phyloP scores from a whole-genome alignment of 116 monocot genomes.

The Cymodocea nodosa region DNA sequence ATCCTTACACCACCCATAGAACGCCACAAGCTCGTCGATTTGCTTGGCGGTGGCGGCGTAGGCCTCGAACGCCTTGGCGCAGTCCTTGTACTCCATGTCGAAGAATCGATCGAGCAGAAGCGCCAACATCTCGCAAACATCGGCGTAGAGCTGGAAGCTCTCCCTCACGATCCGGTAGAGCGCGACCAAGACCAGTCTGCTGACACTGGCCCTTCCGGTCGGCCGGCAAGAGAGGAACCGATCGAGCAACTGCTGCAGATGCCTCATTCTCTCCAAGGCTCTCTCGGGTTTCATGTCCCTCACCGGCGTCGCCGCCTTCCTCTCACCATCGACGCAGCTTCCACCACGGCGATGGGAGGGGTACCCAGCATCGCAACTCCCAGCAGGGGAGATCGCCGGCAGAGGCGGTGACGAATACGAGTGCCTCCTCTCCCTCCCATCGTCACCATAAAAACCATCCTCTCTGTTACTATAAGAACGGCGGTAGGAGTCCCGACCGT shows the following conservation, averaged over 20 bases:
- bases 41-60: slow-evolving; percentile 79
- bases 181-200: slow-evolving; percentile 51
- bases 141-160: slow-evolving; percentile 87
- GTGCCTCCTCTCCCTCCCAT: not conserved
- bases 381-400: not conserved
- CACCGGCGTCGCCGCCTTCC: slow-evolving; percentile 41
- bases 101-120: slow-evolving; percentile 67
- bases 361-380: not conserved
- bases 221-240: slow-evolving; percentile 72
- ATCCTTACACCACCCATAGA: slow-evolving; percentile 83
- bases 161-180: slow-evolving; percentile 62
- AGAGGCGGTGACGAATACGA: not conserved
- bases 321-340: slow-evolving; percentile 9
- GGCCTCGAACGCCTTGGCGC: slow-evolving; percentile 63
- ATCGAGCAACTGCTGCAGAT: slow-evolving; percentile 66
- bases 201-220: slow-evolving; percentile 56
- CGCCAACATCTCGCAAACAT: slow-evolving; percentile 64
- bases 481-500: too few species aligned
- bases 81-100: slow-evolving; percentile 81
- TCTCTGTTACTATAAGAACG: not conserved
- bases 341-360: not conserved
- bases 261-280: slow-evolving; percentile 50
- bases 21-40: slow-evolving; percentile 70
- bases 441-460: not conserved
- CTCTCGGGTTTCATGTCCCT: slow-evolving; percentile 65